These are phyloP conservation scores for Suillus lakei DNA, from an alignment of 768 basidiomycete genomes.

Conservation along the genomic window DNA sequence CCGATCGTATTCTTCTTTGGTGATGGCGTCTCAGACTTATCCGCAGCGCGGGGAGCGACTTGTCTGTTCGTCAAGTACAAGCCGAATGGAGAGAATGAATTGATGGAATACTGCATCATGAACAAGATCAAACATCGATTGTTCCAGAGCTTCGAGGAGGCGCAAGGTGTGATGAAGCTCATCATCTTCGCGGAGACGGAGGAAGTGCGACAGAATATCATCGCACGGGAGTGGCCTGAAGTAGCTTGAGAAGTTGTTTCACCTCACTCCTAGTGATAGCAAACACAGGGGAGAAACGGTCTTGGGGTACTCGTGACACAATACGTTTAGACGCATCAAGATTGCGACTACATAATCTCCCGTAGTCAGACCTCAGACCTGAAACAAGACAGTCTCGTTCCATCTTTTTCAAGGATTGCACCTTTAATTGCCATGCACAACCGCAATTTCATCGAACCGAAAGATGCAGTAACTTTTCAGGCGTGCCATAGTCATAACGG, in stretches of 20 bases:
- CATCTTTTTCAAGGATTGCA: too few species aligned
- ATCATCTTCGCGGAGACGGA: conserved; percentile 77
- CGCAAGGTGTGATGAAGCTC: conserved; percentile 60
- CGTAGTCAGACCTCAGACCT: too few species aligned
- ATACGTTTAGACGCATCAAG: not conserved
- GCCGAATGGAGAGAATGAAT: conserved; percentile 78
- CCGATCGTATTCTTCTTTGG: conserved; percentile 97
- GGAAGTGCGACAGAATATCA: conserved; percentile 27
- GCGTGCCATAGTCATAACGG: not conserved
- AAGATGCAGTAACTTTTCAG: not conserved
- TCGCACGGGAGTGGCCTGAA: conserved; percentile 8
- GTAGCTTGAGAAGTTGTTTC: conserved; percentile 1
- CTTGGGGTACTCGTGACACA: not conserved
- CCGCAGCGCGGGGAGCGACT: conserved; percentile 91
- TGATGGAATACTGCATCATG: conserved; percentile 79
- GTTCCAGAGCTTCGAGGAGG: conserved; percentile 73
- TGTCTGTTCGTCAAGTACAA: conserved; percentile 93
- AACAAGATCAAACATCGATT: conserved; percentile 81
- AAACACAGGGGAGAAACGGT: not conserved
- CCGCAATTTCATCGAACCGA: not conserved
- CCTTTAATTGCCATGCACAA: not conserved
- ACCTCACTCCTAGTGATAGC: not conserved
- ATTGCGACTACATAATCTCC: not conserved
- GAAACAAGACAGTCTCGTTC: too few species aligned
- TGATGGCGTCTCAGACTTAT: conserved; percentile 96